Evolutionary conservation across 2,329 filamentous ascomycete genomes (phyloP), one percentile per base, ranked within the genome.

Genomic region (Plectosphaerella sp.): DNA sequence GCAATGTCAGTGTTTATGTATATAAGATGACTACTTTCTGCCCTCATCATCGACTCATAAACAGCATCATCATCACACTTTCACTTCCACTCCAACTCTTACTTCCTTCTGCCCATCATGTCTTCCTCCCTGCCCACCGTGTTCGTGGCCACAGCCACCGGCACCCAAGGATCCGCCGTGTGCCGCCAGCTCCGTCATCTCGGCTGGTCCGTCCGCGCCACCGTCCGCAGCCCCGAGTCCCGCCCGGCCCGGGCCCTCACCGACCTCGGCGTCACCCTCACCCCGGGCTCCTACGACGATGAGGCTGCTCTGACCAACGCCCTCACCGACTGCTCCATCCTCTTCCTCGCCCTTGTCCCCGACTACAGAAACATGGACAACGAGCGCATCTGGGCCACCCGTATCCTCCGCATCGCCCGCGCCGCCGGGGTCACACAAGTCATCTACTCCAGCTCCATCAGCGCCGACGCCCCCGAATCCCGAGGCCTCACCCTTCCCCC

Each of bases 131-230:
- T 5, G 22, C 28, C 28, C 28, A 46, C 42, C 3, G 47, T 54
- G n/a, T 75, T 74, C 55, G 64, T 75, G 52, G 62, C 60, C 51
- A 67, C 64, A 48, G 70, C 68, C 7, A 75, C 73, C 1, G 72
- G 73, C 24, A 64, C 55, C 37, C 70, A 73, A 54, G 73, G 73
- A 47, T 63, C 62, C 5, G 63, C 68, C 11, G 53, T 74, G 22
- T 62, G 66, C 49, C 60, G 62, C 28, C 58, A 64, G 36, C 70
- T 75, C 25, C 66, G 63, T 24, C 56, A 59, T 8, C 50, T 62
- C 6, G 57, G 58, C 28, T 60, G 62, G 57, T 47, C 54, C 15
- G 59, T 71, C 25, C 50, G 60, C 45, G 63, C 67, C 39, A 62
- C 69, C 6, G 59, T 58, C n/a, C 67, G 73, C 15, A 52, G 63